Base-by-base conservation (phyloP, 2,329 filamentous ascomycete genomes). In the Alternaria arborescens region DNA sequence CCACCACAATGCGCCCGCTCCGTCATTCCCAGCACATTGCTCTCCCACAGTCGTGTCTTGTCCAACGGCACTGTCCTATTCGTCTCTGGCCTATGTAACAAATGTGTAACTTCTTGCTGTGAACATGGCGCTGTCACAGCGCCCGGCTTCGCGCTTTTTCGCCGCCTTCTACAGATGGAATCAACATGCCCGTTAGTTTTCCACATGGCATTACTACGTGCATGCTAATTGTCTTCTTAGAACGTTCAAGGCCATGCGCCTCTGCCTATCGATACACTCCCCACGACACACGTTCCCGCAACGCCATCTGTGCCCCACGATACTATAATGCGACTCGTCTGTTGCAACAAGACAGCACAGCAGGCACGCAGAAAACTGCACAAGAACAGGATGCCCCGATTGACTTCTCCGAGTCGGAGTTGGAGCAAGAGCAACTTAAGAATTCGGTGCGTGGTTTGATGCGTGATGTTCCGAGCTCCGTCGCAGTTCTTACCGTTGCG, bases 391-490 rank as follows among this genome's bases (percentile, higher is more conserved):
- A 60, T 14, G 43, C 14, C 24, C 8, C 34, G 3, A 18, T 28
- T 12, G 52, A 64, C 24, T 11, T 40, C 14, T 52, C 48, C 26
- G 55, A 61, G 7, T 10, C 41, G 40, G 54, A 59, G 18, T n/a
- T 40, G 12, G 57, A 60, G 40, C 40, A 59, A 38, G 52, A 38
- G 14, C 30, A 51, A 41, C 47, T 72, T 36, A 60, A 60, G 16
- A 40, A 58, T 3, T 55, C 62, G 10, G 65, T 76, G 5, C 74
- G 74, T 30, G 16, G 24, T n/a, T 69, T 85, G 42, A 86, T 87
- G 82, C 85, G 86, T 41, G 77, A 78, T 22, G 82, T 88, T 5
- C 84, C 85, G 1, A 83, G 87, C 71, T 84, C 87, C 1, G 85
- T 88, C 51, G 85, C 85, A 44, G 78, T 88, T 36, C 80, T 88